Conservation (phyloP, 129 eudicot species). For the Saposhnikovia divaricata region DNA sequence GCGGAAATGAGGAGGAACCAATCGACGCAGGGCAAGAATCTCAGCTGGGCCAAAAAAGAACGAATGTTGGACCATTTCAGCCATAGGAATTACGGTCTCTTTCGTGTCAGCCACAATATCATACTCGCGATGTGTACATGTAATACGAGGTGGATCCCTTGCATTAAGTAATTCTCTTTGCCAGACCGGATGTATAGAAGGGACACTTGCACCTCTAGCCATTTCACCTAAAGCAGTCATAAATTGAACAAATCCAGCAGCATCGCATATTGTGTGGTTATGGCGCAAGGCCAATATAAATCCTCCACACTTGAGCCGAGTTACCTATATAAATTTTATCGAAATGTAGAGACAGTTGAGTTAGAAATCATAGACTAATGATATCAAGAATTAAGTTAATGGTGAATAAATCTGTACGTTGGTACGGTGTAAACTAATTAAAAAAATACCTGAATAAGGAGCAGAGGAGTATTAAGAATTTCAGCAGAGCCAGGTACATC, state of each 20-base stretch:
- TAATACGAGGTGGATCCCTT: background rate
- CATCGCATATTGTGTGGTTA: background rate
- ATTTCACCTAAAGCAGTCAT: conserved; percentile 3
- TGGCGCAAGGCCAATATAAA: background rate
- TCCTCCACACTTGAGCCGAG: background rate
- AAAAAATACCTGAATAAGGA: background rate
- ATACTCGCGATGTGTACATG: background rate
- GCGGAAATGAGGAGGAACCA: background rate
- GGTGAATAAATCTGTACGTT: too few relatives aligned
- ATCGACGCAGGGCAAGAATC: background rate
- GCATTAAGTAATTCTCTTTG: conserved; percentile 4
- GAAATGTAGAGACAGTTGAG: background rate
- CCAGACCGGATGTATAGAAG: background rate
- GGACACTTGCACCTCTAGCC: background rate
- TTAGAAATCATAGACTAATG: too few relatives aligned
- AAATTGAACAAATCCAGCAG: conserved; percentile 1
- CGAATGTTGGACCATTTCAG: background rate
- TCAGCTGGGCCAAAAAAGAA: conserved; percentile 3
- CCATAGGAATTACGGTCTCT: background rate
- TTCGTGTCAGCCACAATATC: background rate
- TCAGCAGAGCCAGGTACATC: background rate
- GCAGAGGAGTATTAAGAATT: background rate
- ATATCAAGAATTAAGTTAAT: too few relatives aligned
- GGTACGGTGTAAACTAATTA: too few relatives aligned
- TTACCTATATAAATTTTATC: background rate